These are phyloP conservation scores for Entelexis paramagnoliae DNA, from an alignment of 1,139 yeast genomes.

Conservation along the genomic window DNA sequence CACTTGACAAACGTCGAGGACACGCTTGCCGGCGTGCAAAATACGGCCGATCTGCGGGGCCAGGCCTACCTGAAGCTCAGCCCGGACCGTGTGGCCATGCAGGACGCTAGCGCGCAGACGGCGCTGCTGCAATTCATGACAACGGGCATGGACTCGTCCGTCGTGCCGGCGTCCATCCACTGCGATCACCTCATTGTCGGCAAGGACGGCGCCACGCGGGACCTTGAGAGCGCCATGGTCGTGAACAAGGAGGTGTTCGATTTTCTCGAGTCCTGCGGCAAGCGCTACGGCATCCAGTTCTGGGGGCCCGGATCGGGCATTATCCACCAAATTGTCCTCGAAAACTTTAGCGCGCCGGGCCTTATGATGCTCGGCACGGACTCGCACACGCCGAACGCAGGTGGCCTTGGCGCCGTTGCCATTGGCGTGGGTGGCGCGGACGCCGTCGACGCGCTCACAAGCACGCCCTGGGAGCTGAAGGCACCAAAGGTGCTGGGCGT, in stretches of 20 bases:
- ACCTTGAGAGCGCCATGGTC: conserved; percentile 62
- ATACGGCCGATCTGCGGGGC: conserved; percentile 47
- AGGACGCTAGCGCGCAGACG: conserved; percentile 98
- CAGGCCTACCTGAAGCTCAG: conserved; percentile 71
- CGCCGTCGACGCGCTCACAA: conserved; percentile 93
- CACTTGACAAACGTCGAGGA: conserved; percentile 84
- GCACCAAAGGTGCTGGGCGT: conserved; percentile 93
- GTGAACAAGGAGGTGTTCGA: conserved; percentile 91
- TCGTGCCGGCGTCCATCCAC: conserved; percentile 90
- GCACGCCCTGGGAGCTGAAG: conserved; percentile 98
- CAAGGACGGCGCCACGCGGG: conserved; percentile 76
- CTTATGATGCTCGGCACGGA: conserved; percentile 94
- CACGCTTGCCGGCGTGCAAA: conserved; percentile 42
- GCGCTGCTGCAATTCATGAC: conserved; percentile 95
- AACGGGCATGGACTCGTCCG: conserved; percentile 74
- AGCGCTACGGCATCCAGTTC: conserved; percentile 87
- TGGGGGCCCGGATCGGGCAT: conserved; percentile 99
- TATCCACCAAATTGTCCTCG: conserved; percentile 92
- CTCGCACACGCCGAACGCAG: conserved; percentile 96
- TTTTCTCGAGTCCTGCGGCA: conserved; percentile 81
- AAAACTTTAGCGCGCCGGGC: conserved; percentile 92
- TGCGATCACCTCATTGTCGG: conserved; percentile 97
- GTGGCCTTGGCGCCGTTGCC: conserved; percentile 94
- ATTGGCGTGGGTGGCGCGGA: conserved; percentile 98
- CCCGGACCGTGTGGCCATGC: conserved; percentile 99